These are phyloP conservation scores for Yamadazyma olivae DNA, from an alignment of 805 yeast species.

Conservation along the genomic window DNA sequence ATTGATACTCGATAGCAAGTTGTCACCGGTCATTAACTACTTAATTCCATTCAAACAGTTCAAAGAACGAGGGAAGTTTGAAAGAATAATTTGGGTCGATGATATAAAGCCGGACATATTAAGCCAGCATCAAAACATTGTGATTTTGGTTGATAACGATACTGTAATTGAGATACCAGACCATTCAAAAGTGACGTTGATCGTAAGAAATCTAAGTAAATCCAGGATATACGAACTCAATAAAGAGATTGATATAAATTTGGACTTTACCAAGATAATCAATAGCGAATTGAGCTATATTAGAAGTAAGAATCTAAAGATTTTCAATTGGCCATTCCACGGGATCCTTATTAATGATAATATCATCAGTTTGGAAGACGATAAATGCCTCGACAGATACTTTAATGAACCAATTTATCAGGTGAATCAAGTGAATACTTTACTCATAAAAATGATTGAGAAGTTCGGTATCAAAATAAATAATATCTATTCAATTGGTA, in stretches of 20 bases:
- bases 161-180: constrained; percentile 10
- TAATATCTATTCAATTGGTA: constrained; percentile 60
- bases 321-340: constrained; percentile 43
- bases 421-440: constrained; percentile 45
- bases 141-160: constrained; percentile 9
- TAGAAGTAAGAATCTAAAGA: constrained; percentile 33
- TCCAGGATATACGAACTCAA: constrained; percentile 32
- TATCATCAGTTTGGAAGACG: constrained; percentile 35
- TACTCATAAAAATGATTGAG: constrained; percentile 46
- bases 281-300: constrained; percentile 5
- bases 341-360: constrained; percentile 43
- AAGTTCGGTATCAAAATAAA: constrained; percentile 42
- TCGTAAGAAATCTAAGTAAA: constrained; percentile 36
- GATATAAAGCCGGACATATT: constrained; percentile 13
- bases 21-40: constrained; percentile 50
- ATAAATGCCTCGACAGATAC: constrained; percentile 35
- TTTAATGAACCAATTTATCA: constrained; percentile 43
- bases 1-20: constrained; percentile 42
- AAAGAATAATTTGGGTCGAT: constrained; percentile 46
- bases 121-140: constrained; percentile 13
- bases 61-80: constrained; percentile 49
- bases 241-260: constrained; percentile 13
- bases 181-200: constrained; percentile 17
- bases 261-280: constrained; percentile 8
- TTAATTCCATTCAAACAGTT: constrained; percentile 55